Evolutionary conservation across 768 basidiomycete genomes (phyloP), one percentile per base, ranked within the genome.

Genomic region (Amanita inopinata): DNA sequence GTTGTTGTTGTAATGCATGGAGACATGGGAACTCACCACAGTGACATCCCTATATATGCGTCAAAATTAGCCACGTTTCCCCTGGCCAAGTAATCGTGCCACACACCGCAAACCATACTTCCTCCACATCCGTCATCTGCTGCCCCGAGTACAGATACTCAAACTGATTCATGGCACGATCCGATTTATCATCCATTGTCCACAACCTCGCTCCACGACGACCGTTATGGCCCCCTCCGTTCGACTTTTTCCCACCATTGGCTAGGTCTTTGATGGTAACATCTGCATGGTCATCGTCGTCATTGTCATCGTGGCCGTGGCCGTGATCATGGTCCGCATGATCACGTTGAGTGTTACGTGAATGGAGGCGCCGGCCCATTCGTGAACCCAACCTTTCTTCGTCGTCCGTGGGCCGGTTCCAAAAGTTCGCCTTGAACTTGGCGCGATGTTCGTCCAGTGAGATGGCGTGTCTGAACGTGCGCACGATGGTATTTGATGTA

Each of bases 31-130:
- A 55, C 59, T 28, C 46, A 67, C 69, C 70, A 47, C 65, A 63
- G 49, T 74, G 71, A 48, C 71, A 72, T 4, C 72, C 70, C 64
- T 66, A 46, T 25, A 17, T 15, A 40, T 43, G 18, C 5, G 25
- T 15, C 12, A 15, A 28, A 6, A 28, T 39, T 25, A 7, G 20
- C 20, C 20, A n/a, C n/a, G n/a, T n/a, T n/a, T n/a, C n/a, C n/a
- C n/a, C n/a, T n/a, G 3, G 14, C 20, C 19, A 1, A 38, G 11
- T 9, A 20, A 4, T 25, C 39, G 18, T n/a, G 2, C 22, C 7
- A 61, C 64, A 7, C 52, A 64, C 78, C 0, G 76, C 61, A 53
- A 83, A 82, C 79, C 80, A 83, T 1, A 83, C 80, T 51, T 83
- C 79, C 41, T 73, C 65, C n/a, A 80, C 59, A 49, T 73, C 60